phyloP scores from a whole-genome alignment of 164 flowering plant genomes.

The Magnolia kwangsiensis region DNA sequence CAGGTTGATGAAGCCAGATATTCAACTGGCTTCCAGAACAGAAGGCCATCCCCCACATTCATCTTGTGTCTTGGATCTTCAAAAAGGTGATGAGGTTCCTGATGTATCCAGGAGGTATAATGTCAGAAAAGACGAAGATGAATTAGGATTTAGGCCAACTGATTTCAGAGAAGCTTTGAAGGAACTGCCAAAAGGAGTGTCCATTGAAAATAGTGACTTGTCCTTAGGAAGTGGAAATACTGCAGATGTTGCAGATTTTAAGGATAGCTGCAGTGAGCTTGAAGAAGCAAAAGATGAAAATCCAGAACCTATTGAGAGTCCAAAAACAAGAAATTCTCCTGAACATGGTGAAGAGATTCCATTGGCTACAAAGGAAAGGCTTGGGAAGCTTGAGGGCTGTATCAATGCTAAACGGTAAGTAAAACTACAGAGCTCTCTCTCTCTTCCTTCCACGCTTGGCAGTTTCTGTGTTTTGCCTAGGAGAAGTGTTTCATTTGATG shows the following conservation, averaged over 20 bases:
- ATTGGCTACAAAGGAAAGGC: conserved; percentile 17
- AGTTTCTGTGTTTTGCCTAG: neutral
- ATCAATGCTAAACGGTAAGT: conserved; percentile 5
- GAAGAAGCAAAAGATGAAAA: conserved; percentile 19
- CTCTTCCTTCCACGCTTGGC: neutral
- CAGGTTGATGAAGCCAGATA: conserved; percentile 17
- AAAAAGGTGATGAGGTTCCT: conserved; percentile 11
- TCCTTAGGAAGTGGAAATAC: conserved; percentile 21
- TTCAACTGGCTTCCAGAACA: conserved; percentile 13
- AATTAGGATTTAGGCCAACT: conserved; percentile 15
- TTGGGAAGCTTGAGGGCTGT: conserved; percentile 16
- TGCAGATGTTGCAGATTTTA: conserved; percentile 14
- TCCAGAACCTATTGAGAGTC: conserved; percentile 9
- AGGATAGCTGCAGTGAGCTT: conserved; percentile 18
- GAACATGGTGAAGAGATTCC: conserved; percentile 30
- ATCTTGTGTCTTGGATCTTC: conserved; percentile 16
- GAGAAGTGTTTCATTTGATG: no score
- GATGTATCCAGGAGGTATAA: conserved; percentile 18
- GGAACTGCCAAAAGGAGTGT: conserved; percentile 24
- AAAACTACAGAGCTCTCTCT: neutral
- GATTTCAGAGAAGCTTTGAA: conserved; percentile 4
- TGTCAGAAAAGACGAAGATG: conserved; percentile 18
- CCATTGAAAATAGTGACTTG: conserved; percentile 12
- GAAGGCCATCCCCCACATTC: conserved; percentile 19
- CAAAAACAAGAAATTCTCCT: conserved; percentile 13